A percentile compares a stretch with the other conserved stretches of the same genome.
These are phyloP conservation scores for Reticulascus tulasneorum DNA, from an alignment of 2,329 filamentous ascomycete genomes.

Conservation along the genomic window DNA sequence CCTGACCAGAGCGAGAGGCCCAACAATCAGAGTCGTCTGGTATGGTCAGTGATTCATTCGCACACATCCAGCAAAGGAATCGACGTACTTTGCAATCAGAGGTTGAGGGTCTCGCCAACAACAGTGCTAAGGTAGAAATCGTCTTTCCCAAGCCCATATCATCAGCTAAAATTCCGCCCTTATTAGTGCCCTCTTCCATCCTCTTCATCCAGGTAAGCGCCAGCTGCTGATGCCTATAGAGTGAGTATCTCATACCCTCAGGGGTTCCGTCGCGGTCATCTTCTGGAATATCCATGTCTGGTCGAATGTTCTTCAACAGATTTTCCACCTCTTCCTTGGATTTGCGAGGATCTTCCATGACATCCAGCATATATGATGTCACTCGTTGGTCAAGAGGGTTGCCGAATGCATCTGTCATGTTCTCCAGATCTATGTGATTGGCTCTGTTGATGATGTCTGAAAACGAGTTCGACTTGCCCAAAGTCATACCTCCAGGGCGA, in stretches of 20 bases:
- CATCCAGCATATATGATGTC: slow-evolving; percentile 20
- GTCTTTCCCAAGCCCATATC: slow-evolving; percentile 86
- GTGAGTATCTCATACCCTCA: slow-evolving; percentile 58
- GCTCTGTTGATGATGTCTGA: slow-evolving; percentile 10
- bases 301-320: slow-evolving; percentile 67
- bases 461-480: no score
- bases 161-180: slow-evolving; percentile 73
- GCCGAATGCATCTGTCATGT: slow-evolving; percentile 27
- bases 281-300: slow-evolving; percentile 61
- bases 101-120: slow-evolving; percentile 62
- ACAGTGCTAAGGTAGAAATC: slow-evolving; percentile 75
- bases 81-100: slow-evolving; percentile 32
- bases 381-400: slow-evolving; percentile 23
- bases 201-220: slow-evolving; percentile 73
- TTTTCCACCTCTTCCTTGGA: slow-evolving; percentile 63
- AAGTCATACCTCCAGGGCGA: no score
- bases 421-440: slow-evolving; percentile 11
- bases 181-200: slow-evolving; percentile 70
- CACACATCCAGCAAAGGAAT: not conserved
- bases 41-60: slow-evolving; percentile 3
- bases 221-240: slow-evolving; percentile 81
- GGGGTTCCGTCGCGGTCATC: slow-evolving; percentile 67
- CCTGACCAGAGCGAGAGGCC: slow-evolving; percentile 72
- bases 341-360: slow-evolving; percentile 32
- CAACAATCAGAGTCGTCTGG: slow-evolving; percentile 77